These are phyloP conservation scores for Yamagishiella unicocca DNA, from an alignment of 139 green algal species.

Conservation along the genomic window DNA sequence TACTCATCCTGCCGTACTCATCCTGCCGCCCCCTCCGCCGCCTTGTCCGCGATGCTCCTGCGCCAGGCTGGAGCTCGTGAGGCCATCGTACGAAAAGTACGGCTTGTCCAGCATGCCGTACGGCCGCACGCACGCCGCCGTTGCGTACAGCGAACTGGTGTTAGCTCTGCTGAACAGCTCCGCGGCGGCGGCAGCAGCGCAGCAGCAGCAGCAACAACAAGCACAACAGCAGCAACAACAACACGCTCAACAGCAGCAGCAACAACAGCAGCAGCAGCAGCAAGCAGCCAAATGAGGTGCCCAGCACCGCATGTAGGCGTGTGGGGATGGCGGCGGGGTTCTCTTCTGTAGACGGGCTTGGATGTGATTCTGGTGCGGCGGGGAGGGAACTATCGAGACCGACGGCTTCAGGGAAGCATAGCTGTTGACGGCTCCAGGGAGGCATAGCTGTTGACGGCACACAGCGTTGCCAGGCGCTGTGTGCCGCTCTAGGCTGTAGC, in stretches of 20 bases:
- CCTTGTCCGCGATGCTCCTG: not conserved
- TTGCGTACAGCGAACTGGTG: slow-evolving; percentile 37
- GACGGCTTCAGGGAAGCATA: too few species aligned
- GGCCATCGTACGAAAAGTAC: slow-evolving; percentile 38
- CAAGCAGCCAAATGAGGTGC: too few species aligned
- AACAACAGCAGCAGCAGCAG: not conserved
- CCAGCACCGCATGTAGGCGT: too few species aligned
- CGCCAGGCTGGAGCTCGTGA: slow-evolving; percentile 6
- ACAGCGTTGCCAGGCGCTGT: too few species aligned
- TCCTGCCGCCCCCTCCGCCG: not conserved
- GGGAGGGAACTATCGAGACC: too few species aligned
- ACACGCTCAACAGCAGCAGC: not conserved
- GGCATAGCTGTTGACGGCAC: too few species aligned
- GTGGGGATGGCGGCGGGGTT: too few species aligned
- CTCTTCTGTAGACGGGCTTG: too few species aligned
- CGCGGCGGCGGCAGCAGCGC: not conserved
- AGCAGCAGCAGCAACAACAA: slow-evolving; percentile 16
- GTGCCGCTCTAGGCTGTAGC: too few species aligned
- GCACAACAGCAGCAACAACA: not conserved
- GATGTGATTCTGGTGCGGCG: too few species aligned
- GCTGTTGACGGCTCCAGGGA: too few species aligned
- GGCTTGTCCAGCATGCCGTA: not conserved
- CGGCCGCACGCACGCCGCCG: slow-evolving; percentile 15
- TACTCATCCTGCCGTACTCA: not conserved
- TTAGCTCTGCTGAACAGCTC: not conserved